Conservation (phyloP, 2,329 filamentous ascomycete species). For the Fonsecaea pedrosoi region DNA sequence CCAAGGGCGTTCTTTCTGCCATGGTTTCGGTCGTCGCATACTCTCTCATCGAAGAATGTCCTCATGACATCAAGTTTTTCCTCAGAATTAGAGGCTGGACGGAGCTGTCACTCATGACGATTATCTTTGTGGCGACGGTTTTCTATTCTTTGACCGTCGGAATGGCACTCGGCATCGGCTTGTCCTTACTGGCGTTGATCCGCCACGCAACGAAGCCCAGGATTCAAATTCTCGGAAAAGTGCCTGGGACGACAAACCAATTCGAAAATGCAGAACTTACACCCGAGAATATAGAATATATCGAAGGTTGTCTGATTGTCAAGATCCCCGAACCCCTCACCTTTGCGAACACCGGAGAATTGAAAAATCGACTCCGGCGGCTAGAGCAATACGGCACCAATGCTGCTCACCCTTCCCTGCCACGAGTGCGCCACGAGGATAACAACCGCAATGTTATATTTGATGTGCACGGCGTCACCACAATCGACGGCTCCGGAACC, state of each 20-base stretch:
- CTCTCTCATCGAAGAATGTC: conserved; percentile 92
- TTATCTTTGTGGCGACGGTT: conserved; percentile 90
- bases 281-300: conserved; percentile 77
- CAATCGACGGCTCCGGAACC: conserved; percentile 88
- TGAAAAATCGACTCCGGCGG: conserved; percentile 81
- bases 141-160: conserved; percentile 94
- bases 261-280: conserved; percentile 85
- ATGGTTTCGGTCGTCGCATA: conserved; percentile 97
- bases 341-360: conserved; percentile 93
- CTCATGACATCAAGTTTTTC: conserved; percentile 91
- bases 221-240: conserved; percentile 92
- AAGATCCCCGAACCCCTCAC: conserved; percentile 97
- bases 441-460: conserved; percentile 94
- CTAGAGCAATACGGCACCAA: conserved; percentile 91
- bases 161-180: conserved; percentile 89
- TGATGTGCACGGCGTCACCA: conserved; percentile 96
- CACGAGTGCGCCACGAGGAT: conserved; percentile 75
- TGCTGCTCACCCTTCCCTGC: conserved; percentile 83
- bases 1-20: conserved; percentile 91
- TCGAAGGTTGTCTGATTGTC: conserved; percentile 91
- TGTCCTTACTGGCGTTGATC: conserved; percentile 88
- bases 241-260: conserved; percentile 75
- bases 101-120: conserved; percentile 83
- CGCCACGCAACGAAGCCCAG: conserved; percentile 88
- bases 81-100: conserved; percentile 81